Percentiles rank a stretch among this genome's conserved stretches.
Evolutionary conservation across 192 early-diverging fungal species (phyloP).

Genomic region (Backusella tarrabulga): DNA sequence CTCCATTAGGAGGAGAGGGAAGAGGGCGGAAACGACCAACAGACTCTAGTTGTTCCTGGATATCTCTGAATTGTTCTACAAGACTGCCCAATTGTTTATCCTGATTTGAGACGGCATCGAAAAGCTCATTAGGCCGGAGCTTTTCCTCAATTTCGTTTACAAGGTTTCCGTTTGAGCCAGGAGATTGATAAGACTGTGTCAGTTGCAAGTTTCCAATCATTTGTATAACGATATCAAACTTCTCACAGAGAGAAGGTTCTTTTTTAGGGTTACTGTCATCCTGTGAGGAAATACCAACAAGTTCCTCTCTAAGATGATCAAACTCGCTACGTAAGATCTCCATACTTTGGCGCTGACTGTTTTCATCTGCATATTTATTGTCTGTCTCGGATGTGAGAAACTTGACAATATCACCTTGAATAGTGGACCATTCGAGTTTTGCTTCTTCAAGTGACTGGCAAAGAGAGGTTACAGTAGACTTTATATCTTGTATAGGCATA

Average conservation of each 20-base stretch:
- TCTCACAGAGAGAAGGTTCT: conserved; percentile 14
- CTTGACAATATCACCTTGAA: conserved; percentile 29
- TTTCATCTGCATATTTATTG: background rate
- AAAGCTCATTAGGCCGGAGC: background rate
- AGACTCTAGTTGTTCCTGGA: background rate
- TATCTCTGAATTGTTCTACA: background rate
- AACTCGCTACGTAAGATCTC: conserved; percentile 15
- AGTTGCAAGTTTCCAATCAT: conserved; percentile 26
- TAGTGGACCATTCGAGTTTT: conserved; percentile 19
- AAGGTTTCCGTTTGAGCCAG: background rate
- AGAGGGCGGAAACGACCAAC: background rate
- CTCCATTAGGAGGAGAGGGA: background rate
- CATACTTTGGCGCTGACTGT: background rate
- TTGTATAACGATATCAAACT: conserved; percentile 27
- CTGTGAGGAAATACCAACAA: conserved; percentile 10
- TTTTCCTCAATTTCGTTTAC: background rate
- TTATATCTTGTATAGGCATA: conserved; percentile 18
- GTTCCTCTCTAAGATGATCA: conserved; percentile 11
- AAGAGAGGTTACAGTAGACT: conserved; percentile 8
- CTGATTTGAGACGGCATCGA: background rate
- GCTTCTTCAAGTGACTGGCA: conserved; percentile 21
- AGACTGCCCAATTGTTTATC: background rate
- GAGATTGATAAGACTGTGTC: conserved; percentile 4
- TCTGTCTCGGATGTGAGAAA: conserved; percentile 21
- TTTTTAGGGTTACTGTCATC: conserved; percentile 1